Evolutionary conservation across 108 stramenopile genomes (phyloP).

Genomic region (Halocafeteria seosinensis): DNA sequence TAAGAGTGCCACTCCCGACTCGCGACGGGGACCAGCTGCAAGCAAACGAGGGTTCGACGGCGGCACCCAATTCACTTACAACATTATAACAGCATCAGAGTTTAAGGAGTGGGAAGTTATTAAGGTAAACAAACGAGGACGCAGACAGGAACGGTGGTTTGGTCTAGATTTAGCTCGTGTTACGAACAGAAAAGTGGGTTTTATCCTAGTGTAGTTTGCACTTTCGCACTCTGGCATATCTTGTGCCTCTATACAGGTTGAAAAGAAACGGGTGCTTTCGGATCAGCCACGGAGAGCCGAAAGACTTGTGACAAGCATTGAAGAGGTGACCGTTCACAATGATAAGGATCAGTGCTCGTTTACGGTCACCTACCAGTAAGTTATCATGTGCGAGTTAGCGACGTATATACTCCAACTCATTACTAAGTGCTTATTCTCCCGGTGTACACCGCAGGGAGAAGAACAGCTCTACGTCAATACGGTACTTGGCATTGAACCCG

Average conservation of each 20-base stretch:
- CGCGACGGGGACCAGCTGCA: too few relatives aligned
- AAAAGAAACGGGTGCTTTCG: slow-evolving; percentile 1
- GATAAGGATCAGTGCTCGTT: not conserved
- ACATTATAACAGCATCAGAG: slow-evolving; percentile 1
- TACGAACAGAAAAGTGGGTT: slow-evolving; percentile 9
- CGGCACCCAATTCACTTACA: not conserved
- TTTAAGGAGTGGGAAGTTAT: slow-evolving; percentile 24
- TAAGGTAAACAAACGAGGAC: slow-evolving; percentile 21
- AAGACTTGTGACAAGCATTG: not conserved
- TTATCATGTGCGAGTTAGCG: not conserved
- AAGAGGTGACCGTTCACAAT: not conserved
- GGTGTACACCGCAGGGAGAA: too few relatives aligned
- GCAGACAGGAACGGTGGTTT: slow-evolving; percentile 15
- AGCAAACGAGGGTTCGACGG: too few relatives aligned
- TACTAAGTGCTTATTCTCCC: too few relatives aligned
- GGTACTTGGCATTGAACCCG: too few relatives aligned
- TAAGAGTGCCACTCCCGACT: too few relatives aligned
- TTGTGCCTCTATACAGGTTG: slow-evolving; percentile 10
- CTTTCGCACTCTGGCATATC: too few relatives aligned
- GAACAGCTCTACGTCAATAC: too few relatives aligned
- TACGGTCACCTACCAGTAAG: slow-evolving; percentile 4
- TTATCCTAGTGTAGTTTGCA: too few relatives aligned
- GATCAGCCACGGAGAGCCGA: not conserved
- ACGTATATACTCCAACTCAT: too few relatives aligned
- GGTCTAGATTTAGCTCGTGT: slow-evolving; percentile 6